Conservation (phyloP, 371 early-diverging fungal genomes). For the Rhizopus delemar region DNA sequence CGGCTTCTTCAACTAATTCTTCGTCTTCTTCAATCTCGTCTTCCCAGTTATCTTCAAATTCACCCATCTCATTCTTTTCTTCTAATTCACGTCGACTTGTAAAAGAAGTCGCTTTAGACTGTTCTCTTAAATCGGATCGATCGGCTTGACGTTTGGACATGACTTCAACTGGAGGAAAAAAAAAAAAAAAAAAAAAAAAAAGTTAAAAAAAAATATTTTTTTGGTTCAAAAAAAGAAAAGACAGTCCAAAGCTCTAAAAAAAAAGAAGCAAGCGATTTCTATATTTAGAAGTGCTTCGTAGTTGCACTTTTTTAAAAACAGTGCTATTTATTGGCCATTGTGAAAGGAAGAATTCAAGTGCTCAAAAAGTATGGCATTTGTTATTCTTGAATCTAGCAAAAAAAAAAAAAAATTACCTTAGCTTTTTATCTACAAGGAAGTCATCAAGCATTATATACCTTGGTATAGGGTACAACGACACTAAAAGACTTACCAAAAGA, state of each 20-base stretch:
- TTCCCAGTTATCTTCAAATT: conserved; percentile 95
- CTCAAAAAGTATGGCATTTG: too few species aligned
- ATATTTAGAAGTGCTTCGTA: too few species aligned
- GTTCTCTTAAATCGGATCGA: conserved; percentile 51
- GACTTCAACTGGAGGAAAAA: not conserved
- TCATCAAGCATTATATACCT: too few species aligned
- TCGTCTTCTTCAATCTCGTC: conserved; percentile 88
- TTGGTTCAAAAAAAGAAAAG: conserved; percentile 1
- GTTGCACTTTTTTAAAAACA: too few species aligned
- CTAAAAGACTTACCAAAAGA: too few species aligned
- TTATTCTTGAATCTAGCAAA: too few species aligned
- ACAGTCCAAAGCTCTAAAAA: not conserved
- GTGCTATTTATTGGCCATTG: too few species aligned
- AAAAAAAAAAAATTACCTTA: too few species aligned
- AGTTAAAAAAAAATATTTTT: conserved; percentile 4
- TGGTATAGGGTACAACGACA: too few species aligned
- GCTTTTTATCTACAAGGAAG: too few species aligned
- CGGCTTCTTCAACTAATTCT: conserved; percentile 52
- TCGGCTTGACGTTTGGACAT: conserved; percentile 69
- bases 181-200: conserved; percentile 12
- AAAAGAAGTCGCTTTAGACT: conserved; percentile 46
- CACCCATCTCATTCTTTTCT: conserved; percentile 83
- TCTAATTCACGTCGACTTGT: conserved; percentile 31
- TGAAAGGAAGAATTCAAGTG: too few species aligned
- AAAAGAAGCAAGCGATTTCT: too few species aligned